These are phyloP conservation scores for Plectranthus barbatus DNA, from an alignment of 257 asterid species.

Conservation along the genomic window DNA sequence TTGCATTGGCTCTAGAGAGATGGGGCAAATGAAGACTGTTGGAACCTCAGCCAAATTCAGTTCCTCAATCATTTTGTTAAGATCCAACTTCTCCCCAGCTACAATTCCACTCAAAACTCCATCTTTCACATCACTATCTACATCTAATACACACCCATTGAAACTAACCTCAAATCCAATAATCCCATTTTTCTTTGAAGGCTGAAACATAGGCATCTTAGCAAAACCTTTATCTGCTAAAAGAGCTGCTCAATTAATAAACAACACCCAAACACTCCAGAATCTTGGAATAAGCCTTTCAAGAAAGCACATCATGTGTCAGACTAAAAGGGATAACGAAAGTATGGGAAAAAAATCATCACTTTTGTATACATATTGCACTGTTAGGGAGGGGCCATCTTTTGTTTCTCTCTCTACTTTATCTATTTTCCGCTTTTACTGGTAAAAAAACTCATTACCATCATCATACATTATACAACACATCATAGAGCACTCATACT, in stretches of 20 bases:
- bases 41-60: constrained; percentile 52
- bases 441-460: constrained; percentile 53
- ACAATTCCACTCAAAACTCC: constrained; percentile 36
- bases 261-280: not conserved
- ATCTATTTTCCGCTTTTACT: constrained; percentile 28
- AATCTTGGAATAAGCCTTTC: constrained; percentile 1
- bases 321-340: constrained; percentile 18
- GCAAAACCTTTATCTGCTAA: constrained; percentile 1
- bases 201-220: constrained; percentile 53
- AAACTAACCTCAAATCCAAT: constrained; percentile 35
- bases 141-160: constrained; percentile 39
- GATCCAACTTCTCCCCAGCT: constrained; percentile 47
- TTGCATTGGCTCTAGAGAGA: constrained; percentile 74
- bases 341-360: constrained; percentile 14
- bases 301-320: constrained; percentile 33
- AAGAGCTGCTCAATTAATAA: not conserved
- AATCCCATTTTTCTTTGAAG: constrained; percentile 31
- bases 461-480: constrained; percentile 37
- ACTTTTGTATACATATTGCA: constrained; percentile 36
- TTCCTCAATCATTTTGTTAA: constrained; percentile 58
- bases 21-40: constrained; percentile 64
- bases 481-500: constrained; percentile 35
- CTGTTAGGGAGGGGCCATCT: constrained; percentile 21
- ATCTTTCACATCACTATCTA: constrained; percentile 36
- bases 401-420: constrained; percentile 31